Base-by-base conservation (phyloP, 2,329 filamentous ascomycete genomes). In the Lasiodiplodia gonubiensis region DNA sequence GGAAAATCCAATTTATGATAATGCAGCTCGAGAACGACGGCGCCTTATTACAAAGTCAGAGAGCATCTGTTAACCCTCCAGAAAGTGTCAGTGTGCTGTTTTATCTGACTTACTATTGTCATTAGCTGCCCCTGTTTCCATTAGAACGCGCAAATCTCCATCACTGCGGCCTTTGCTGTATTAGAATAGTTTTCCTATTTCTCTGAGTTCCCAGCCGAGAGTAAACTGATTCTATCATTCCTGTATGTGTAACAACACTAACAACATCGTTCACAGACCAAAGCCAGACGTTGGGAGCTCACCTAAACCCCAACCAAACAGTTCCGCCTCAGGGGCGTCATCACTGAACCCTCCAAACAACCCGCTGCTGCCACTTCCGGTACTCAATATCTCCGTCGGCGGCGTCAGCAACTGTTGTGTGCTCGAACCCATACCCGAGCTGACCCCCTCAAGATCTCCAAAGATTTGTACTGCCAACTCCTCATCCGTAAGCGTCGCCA, bases 351-450 rank as follows among this genome's bases (percentile, higher is more conserved):
- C 23, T 18, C 33, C 60, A 23, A 25, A 12, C 30, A 33, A 33
- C 8, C 30, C 30, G 30, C 30, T 10, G 11, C 46, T 30, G 11
- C 5, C 61, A 21, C 30, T 35, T 2, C 4, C 49, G 30, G 10
- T 16, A 54, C 25, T 14, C 59, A 51, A 18, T 46, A 46, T 18
- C 27, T 63, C 59, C 27, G 46, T 33, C 27, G 42, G 59, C n/a
- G 46, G 59, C 46, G 59, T 63, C 46, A 63, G 21, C 59, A 64
- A 30, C 35, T 52, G 46, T n/a, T n/a, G 39, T 33, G 18, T 48
- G 37, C 10, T 37, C 14, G 25, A 18, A 14, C 16, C 60, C 30
- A 39, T 33, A 12, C 33, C 30, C 27, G 37, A 11, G 18, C 23
- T 16, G 14, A 21, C 21, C 10, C 48, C 48, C 11, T 14, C 48